Evolutionary conservation across 2,329 filamentous ascomycete species (phyloP).

Genomic region (Cryphonectria radicalis): DNA sequence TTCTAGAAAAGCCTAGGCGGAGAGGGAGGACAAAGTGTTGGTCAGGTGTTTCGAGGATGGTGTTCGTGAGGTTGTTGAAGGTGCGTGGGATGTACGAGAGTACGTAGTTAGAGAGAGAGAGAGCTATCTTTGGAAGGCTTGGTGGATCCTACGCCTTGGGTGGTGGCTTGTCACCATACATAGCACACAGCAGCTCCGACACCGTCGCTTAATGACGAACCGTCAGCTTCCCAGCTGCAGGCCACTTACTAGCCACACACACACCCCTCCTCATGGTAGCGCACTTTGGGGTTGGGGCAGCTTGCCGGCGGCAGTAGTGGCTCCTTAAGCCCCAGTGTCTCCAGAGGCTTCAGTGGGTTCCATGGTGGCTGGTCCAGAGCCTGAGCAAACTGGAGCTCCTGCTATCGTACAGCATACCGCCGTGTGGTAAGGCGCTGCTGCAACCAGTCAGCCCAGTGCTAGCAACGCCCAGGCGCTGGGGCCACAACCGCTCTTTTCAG

Average conservation of each 20-base stretch:
- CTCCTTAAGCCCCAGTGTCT: background rate
- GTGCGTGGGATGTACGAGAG: slow-evolving; percentile 9
- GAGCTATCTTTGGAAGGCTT: slow-evolving; percentile 15
- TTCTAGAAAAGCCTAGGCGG: background rate
- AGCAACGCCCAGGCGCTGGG: slow-evolving; percentile 7
- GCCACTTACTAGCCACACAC: slow-evolving; percentile 11
- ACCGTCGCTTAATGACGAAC: slow-evolving; percentile 15
- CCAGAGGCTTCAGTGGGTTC: background rate
- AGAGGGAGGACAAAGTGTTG: background rate
- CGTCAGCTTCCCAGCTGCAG: slow-evolving; percentile 10
- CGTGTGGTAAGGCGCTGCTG: slow-evolving; percentile 15
- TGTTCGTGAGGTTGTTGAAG: slow-evolving; percentile 12
- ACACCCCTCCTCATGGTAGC: background rate
- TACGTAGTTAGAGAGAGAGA: background rate
- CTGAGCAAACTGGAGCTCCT: slow-evolving; percentile 4
- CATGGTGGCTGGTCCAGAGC: background rate
- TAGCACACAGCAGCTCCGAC: slow-evolving; percentile 14
- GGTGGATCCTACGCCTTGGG: slow-evolving; percentile 24
- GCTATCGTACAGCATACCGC: background rate
- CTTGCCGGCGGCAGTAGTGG: slow-evolving; percentile 9
- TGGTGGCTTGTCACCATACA: slow-evolving; percentile 23
- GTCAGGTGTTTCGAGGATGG: slow-evolving; percentile 16
- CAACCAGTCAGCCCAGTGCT: slow-evolving; percentile 5
- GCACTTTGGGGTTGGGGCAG: background rate
- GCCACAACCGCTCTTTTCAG: slow-evolving; percentile 18